phyloP scores from a whole-genome alignment of 148 eudicot species.

The Silene conica region DNA sequence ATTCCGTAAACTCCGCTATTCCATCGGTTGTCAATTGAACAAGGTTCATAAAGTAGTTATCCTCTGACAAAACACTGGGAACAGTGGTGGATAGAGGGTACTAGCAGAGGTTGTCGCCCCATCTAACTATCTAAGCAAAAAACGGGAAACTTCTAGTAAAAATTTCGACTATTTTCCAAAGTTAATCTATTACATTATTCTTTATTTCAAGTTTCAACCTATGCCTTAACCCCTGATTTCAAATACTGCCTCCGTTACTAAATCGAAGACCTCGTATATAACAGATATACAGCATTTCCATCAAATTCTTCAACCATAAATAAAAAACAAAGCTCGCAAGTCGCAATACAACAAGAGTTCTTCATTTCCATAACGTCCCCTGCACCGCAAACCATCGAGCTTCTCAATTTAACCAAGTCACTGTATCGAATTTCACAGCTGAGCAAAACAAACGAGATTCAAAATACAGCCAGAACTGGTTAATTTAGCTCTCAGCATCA shows the following conservation, averaged over 20 bases:
- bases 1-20: neutral
- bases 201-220: neutral
- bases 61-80: neutral
- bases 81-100: no score
- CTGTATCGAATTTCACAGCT: neutral
- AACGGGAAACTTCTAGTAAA: no score
- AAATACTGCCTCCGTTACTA: neutral
- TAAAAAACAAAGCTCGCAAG: neutral
- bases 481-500: no score
- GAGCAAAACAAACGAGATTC: neutral
- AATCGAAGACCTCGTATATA: neutral
- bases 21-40: no score
- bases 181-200: no score
- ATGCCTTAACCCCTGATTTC: neutral
- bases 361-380: neutral
- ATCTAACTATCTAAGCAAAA: no score
- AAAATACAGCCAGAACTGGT: no score
- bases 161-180: neutral
- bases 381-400: neutral
- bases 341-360: neutral
- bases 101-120: neutral
- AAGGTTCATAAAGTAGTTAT: neutral
- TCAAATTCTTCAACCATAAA: neutral
- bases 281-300: neutral
- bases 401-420: neutral